Evolutionary conservation across 2,329 filamentous ascomycete genomes (phyloP).

Genomic region (Trichophyton benhamiae): DNA sequence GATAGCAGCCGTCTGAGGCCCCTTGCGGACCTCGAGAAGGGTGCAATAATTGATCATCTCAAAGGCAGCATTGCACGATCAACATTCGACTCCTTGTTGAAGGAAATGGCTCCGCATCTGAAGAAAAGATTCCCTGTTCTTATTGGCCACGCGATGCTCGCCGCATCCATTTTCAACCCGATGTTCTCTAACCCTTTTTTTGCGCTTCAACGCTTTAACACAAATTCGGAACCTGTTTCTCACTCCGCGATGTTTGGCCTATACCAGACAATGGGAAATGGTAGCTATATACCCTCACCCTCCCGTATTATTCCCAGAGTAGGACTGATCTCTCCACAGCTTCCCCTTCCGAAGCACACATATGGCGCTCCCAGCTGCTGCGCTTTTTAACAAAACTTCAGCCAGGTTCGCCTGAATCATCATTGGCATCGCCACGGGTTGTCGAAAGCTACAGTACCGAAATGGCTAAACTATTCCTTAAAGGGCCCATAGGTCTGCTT

Average conservation of each 20-base stretch:
- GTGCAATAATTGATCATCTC: not conserved
- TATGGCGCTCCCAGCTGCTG: constrained; percentile 17
- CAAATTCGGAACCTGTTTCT: not conserved
- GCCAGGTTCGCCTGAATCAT: not conserved
- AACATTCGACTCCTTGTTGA: not conserved
- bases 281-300: not conserved
- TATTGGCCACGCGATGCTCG: not conserved
- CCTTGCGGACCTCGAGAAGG: not conserved
- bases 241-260: not conserved
- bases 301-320: not conserved
- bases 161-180: not conserved
- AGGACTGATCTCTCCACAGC: constrained; percentile 7
- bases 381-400: constrained; percentile 8
- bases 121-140: not conserved
- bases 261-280: not conserved
- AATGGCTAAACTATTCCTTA: not conserved
- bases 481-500: not conserved
- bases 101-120: not conserved
- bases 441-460: not conserved
- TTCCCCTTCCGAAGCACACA: constrained; percentile 11
- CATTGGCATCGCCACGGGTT: not conserved
- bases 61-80: not conserved
- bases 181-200: not conserved
- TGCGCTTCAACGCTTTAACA: not conserved
- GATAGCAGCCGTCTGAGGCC: not conserved